A percentile compares a stretch with the other conserved stretches of the same genome.
Conservation (phyloP, 1,284 basidiomycete genomes). For the Wolfiporia cocos region DNA sequence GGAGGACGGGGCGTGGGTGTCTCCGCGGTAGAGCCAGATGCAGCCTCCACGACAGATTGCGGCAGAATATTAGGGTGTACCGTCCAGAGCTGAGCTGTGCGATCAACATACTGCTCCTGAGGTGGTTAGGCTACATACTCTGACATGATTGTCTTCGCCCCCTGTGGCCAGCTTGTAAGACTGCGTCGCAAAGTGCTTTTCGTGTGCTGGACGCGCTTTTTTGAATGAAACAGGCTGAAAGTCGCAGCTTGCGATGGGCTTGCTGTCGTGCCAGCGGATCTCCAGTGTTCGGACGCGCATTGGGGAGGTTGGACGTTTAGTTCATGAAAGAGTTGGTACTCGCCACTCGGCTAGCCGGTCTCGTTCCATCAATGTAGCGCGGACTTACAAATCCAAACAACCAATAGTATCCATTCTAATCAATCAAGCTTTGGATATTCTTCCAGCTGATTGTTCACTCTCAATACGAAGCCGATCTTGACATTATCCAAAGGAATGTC, state of each 20-base stretch:
- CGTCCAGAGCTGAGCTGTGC: conserved; percentile 93
- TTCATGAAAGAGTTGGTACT: too few relatives aligned
- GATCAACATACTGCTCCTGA: too few relatives aligned
- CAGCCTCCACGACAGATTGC: conserved; percentile 50
- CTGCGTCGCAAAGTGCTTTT: conserved; percentile 54
- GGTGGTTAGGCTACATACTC: conserved; percentile 52
- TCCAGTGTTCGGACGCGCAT: conserved; percentile 85
- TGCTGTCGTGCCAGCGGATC: conserved; percentile 93
- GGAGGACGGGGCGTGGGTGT: conserved; percentile 60
- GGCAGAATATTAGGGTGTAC: conserved; percentile 87
- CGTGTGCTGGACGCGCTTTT: conserved; percentile 65
- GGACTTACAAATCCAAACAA: too few relatives aligned
- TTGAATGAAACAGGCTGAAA: conserved; percentile 80
- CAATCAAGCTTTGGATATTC: too few relatives aligned
- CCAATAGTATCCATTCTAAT: too few relatives aligned
- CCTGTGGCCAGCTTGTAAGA: conserved; percentile 90
- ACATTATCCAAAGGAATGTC: too few relatives aligned
- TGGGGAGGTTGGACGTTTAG: too few relatives aligned
- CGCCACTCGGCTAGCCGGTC: too few relatives aligned
- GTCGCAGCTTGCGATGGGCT: conserved; percentile 92
- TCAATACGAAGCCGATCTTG: too few relatives aligned
- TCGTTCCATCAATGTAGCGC: too few relatives aligned
- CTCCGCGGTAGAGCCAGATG: conserved; percentile 34
- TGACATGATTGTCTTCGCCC: conserved; percentile 95
- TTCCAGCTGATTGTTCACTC: too few relatives aligned